These are phyloP conservation scores for Auriscalpium orientale DNA, from an alignment of 768 basidiomycete species.

Conservation along the genomic window DNA sequence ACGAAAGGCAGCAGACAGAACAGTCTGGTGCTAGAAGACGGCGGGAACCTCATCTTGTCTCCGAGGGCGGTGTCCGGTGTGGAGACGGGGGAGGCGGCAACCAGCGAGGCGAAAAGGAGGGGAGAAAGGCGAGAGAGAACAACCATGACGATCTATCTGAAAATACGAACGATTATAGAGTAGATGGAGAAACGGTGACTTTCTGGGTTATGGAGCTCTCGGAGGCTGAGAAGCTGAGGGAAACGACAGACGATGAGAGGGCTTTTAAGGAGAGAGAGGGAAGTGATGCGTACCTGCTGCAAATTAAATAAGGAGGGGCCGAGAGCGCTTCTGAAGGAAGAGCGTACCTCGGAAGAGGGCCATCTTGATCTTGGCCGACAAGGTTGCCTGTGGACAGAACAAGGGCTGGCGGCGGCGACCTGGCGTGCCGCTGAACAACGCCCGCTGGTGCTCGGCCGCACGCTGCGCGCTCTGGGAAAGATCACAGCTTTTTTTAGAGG, in stretches of 20 bases:
- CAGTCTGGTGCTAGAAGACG: slow-evolving; percentile 20
- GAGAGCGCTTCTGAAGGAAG: not conserved
- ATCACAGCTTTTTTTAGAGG: not conserved
- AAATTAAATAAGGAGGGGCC: not conserved
- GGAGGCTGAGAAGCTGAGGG: not conserved
- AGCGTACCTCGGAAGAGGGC: not conserved
- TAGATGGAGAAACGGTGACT: slow-evolving; percentile 1
- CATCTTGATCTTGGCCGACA: not conserved
- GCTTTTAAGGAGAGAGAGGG: slow-evolving; percentile 1
- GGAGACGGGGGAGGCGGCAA: slow-evolving; percentile 25
- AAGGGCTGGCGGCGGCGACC: slow-evolving; percentile 20
- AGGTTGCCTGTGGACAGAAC: not conserved
- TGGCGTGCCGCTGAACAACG: too few relatives aligned
- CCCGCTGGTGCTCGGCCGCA: too few relatives aligned
- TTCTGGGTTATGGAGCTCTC: not conserved
- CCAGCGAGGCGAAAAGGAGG: slow-evolving; percentile 24
- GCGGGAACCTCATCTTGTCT: slow-evolving; percentile 2
- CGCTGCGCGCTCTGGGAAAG: too few relatives aligned
- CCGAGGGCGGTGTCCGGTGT: not conserved
- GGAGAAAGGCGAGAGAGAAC: slow-evolving; percentile 26
- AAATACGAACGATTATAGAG: slow-evolving; percentile 2
- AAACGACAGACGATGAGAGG: not conserved
- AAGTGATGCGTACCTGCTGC: not conserved
- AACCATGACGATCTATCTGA: slow-evolving; percentile 25
- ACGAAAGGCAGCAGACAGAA: slow-evolving; percentile 42